phyloP scores from a whole-genome alignment of 2,329 filamentous ascomycete genomes.

The Fusarium haematococcum region DNA sequence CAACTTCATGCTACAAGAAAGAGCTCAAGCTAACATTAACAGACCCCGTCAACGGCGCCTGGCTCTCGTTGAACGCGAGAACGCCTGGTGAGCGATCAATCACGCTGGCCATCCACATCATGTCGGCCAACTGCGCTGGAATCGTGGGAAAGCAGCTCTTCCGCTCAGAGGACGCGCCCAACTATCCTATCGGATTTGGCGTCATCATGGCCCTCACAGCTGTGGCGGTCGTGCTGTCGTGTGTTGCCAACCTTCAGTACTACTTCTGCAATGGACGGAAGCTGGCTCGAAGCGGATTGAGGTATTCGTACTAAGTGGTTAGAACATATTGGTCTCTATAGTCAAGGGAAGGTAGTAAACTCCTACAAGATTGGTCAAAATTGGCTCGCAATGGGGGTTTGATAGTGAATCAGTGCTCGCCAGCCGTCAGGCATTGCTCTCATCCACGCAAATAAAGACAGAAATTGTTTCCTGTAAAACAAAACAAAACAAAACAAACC shows the following conservation, averaged over 20 bases:
- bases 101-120: slow-evolving; percentile 46
- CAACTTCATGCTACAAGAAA: too few relatives aligned
- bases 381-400: neutral
- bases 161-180: slow-evolving; percentile 40
- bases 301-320: slow-evolving; percentile 8
- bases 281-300: slow-evolving; percentile 14
- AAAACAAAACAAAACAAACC: neutral
- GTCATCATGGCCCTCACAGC: slow-evolving; percentile 33
- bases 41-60: slow-evolving; percentile 42
- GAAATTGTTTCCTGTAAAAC: neutral
- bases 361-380: neutral
- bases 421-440: neutral
- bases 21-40: neutral
- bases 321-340: neutral
- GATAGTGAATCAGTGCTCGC: slow-evolving; percentile 3
- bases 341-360: accelerated
- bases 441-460: neutral
- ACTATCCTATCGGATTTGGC: slow-evolving; percentile 39
- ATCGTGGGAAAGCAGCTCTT: slow-evolving; percentile 44
- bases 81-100: slow-evolving; percentile 42
- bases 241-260: slow-evolving; percentile 33
- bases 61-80: slow-evolving; percentile 44
- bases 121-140: slow-evolving; percentile 45
- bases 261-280: slow-evolving; percentile 20
- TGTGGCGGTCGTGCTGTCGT: slow-evolving; percentile 16